Evolutionary conservation across 2,329 filamentous ascomycete species (phyloP), one percentile per base, ranked within the genome.

Genomic region (Ophiocordyceps unilateralis): DNA sequence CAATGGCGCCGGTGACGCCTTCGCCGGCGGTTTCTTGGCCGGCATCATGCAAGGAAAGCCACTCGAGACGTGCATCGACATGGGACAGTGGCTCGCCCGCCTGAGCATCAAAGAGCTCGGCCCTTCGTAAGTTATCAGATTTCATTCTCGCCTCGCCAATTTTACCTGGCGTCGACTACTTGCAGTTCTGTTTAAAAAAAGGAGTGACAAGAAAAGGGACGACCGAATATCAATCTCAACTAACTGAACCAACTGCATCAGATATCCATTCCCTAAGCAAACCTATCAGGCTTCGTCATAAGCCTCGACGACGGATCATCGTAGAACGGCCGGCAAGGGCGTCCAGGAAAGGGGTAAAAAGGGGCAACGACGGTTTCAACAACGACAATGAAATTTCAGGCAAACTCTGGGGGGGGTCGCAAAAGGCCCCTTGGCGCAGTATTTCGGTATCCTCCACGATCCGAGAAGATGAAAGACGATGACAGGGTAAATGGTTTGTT

Each of bases 1-100:
- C 63, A 96, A 89, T 60, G 91, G 91, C 59, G 91, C 91, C 48
- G 91, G 87, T 60, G 91, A 98, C 60, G 89, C 91, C 43, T 98
- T 98, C 57, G 89, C 91, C 46, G 91, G 87, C 58, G 91, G 91
- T 49, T 87, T 98, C 66, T 72, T 85, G 44, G 91, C 91, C 43
- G 91, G 88, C 58, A 70, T 96, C 49, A 80, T 94, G 48, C 72
- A 89, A 64, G 86, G 83, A 63, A 84, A 91, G 69, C 61, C 76
- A 43, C 72, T 98, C 41, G 79, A 83, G 54, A 76, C 79, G 51
- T 74, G 74, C 56, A 74, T 98, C 53, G 83, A 95, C 62, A 84
- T 91, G 74, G 91, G 91, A 50, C 88, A 95, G 67, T 98, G 91
- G 91, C 76, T 98, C 51, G 91, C 91, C 41, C 81, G 82, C 58